phyloP scores from a whole-genome alignment of 768 basidiomycete genomes.

The Pleurotus tuoliensis region DNA sequence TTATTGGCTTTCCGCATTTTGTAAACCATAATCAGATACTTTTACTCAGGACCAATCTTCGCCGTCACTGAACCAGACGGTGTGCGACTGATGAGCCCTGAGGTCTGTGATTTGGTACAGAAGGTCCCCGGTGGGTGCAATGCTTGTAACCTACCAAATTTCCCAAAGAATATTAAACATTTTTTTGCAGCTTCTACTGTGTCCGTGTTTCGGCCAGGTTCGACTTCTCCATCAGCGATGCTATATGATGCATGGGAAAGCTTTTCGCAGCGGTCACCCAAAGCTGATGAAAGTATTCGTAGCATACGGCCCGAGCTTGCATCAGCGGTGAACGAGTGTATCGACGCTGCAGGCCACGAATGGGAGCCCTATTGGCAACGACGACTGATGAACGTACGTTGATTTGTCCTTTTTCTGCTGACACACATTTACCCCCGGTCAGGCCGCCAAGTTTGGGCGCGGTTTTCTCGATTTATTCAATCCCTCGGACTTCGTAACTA shows the following conservation, averaged over 20 bases:
- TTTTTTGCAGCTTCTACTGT: slow-evolving; percentile 57
- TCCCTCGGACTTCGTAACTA: slow-evolving; percentile 85
- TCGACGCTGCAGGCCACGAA: slow-evolving; percentile 91
- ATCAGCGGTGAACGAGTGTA: slow-evolving; percentile 84
- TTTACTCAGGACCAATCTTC: slow-evolving; percentile 71
- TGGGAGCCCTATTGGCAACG: slow-evolving; percentile 91
- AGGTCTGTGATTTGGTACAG: slow-evolving; percentile 84
- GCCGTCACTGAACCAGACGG: slow-evolving; percentile 89
- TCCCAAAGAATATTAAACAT: neutral
- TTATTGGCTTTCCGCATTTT: neutral
- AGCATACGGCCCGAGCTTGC: slow-evolving; percentile 84
- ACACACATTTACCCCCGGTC: neutral
- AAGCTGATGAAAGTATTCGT: slow-evolving; percentile 90
- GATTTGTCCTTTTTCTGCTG: slow-evolving; percentile 1
- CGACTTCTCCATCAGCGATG: slow-evolving; percentile 86
- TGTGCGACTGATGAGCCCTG: slow-evolving; percentile 75
- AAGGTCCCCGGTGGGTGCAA: slow-evolving; percentile 78
- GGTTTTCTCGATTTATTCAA: slow-evolving; percentile 92
- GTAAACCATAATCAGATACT: slow-evolving; percentile 50
- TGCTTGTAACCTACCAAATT: neutral
- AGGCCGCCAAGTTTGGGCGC: slow-evolving; percentile 97
- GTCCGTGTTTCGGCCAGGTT: slow-evolving; percentile 89
- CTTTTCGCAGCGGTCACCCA: slow-evolving; percentile 79
- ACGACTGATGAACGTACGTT: slow-evolving; percentile 70
- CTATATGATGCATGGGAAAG: slow-evolving; percentile 91